Conservation (phyloP, 192 early-diverging fungal species). For the Podila epicladia region DNA sequence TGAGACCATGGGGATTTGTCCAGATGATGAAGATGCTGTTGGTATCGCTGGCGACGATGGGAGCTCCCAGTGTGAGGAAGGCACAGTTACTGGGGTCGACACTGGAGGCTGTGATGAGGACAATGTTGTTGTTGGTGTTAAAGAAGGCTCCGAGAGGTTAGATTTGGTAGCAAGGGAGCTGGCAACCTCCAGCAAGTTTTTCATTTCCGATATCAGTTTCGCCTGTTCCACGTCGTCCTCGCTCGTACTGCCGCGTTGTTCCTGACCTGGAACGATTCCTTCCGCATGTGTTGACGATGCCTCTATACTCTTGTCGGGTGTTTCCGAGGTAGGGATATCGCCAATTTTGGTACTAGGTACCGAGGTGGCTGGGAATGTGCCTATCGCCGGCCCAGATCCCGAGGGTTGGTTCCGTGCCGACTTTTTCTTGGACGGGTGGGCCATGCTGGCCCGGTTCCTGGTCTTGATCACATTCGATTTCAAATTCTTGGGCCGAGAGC, state of each 20-base stretch:
- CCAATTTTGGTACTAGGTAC: background rate
- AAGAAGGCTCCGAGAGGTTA: background rate
- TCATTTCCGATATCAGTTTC: background rate
- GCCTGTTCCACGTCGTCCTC: background rate
- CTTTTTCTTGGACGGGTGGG: slow-evolving; percentile 7
- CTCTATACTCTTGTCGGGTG: too few relatives aligned
- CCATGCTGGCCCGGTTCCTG: slow-evolving; percentile 71
- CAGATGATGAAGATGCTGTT: background rate
- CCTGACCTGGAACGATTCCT: background rate
- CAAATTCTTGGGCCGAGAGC: slow-evolving; percentile 79
- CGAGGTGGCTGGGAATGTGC: background rate
- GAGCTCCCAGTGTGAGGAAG: background rate
- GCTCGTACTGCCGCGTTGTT: background rate
- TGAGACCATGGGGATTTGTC: too few relatives aligned
- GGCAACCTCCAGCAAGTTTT: background rate
- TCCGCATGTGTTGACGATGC: background rate
- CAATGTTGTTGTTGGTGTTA: slow-evolving; percentile 1
- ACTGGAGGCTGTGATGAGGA: background rate
- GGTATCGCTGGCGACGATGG: background rate
- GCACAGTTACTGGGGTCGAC: background rate
- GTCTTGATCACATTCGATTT: slow-evolving; percentile 88
- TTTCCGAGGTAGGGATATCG: too few relatives aligned
- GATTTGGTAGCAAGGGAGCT: background rate
- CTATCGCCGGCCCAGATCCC: background rate
- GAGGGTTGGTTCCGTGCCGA: background rate